Evolutionary conservation across 345 rosid genomes (phyloP).

Genomic region (Psidium friedrichsthalianum): DNA sequence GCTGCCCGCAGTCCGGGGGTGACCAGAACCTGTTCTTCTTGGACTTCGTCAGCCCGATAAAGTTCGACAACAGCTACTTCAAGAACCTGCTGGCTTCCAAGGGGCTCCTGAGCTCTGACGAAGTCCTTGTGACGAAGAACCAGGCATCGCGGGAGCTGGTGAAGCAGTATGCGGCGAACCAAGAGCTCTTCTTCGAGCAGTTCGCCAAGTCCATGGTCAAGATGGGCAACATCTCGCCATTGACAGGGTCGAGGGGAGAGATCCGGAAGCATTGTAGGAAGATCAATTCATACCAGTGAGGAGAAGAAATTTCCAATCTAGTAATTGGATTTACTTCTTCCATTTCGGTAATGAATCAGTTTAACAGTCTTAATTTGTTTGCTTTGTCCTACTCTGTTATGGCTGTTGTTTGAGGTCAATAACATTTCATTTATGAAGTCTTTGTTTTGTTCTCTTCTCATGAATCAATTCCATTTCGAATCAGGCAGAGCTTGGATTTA

Average conservation of each 20-base stretch:
- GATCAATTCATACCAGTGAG: slow-evolving; percentile 30
- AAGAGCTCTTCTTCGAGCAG: slow-evolving; percentile 56
- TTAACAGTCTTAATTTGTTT: background rate
- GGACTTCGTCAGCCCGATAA: slow-evolving; percentile 42
- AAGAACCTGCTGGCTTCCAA: slow-evolving; percentile 56
- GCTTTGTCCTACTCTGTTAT: background rate
- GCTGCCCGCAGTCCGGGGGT: slow-evolving; percentile 59
- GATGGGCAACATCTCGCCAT: slow-evolving; percentile 84
- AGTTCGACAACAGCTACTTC: slow-evolving; percentile 80
- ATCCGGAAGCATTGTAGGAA: slow-evolving; percentile 72
- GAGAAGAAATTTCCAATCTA: background rate
- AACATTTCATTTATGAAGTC: background rate
- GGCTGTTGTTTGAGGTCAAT: background rate
- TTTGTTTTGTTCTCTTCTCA: background rate
- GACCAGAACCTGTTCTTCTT: slow-evolving; percentile 59
- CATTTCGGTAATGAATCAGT: background rate
- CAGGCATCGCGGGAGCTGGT: slow-evolving; percentile 52
- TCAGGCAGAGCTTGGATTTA: background rate
- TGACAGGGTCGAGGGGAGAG: slow-evolving; percentile 75
- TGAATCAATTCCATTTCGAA: background rate
- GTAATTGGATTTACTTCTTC: background rate
- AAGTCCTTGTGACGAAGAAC: slow-evolving; percentile 52
- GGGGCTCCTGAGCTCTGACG: slow-evolving; percentile 77
- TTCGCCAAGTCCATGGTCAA: slow-evolving; percentile 79
- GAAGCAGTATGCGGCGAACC: slow-evolving; percentile 55